phyloP scores from a whole-genome alignment of 2,329 filamentous ascomycete genomes.

The Ustilaginoidea virens region DNA sequence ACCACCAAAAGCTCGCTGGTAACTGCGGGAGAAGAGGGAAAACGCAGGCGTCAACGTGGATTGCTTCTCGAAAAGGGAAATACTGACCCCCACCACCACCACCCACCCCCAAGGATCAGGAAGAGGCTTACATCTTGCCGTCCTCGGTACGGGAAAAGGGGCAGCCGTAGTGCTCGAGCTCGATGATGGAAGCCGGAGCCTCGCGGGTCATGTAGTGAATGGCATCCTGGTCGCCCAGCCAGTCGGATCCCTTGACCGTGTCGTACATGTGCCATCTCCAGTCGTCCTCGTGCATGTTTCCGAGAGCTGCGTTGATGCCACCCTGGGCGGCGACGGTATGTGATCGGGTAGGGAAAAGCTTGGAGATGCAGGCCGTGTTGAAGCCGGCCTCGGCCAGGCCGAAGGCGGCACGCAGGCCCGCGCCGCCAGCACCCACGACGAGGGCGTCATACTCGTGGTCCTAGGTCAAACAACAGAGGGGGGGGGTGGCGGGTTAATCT shows the following conservation, averaged over 20 bases:
- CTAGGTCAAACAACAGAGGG: too few species aligned
- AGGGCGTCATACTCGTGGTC: slow-evolving; percentile 98
- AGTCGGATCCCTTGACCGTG: slow-evolving; percentile 94
- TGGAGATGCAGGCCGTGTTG: slow-evolving; percentile 78
- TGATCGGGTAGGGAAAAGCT: slow-evolving; percentile 73
- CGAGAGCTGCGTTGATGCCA: slow-evolving; percentile 76
- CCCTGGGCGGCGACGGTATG: slow-evolving; percentile 74
- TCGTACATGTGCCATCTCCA: slow-evolving; percentile 99
- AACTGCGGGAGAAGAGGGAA: slow-evolving; percentile 30
- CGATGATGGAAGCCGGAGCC: slow-evolving; percentile 78
- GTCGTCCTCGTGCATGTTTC: slow-evolving; percentile 96
- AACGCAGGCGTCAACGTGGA: too few species aligned
- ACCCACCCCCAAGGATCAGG: too few species aligned
- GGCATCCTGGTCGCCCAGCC: slow-evolving; percentile 92
- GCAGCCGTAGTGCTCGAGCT: slow-evolving; percentile 94
- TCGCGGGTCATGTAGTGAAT: slow-evolving; percentile 99
- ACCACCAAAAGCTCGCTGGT: slow-evolving; percentile 96
- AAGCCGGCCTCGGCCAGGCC: slow-evolving; percentile 78
- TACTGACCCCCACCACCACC: too few species aligned
- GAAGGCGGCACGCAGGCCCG: slow-evolving; percentile 70
- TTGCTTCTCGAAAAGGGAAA: too few species aligned
- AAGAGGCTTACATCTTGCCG: slow-evolving; percentile 74
- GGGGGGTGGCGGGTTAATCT: too few species aligned
- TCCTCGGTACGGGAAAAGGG: slow-evolving; percentile 94
- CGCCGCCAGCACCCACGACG: slow-evolving; percentile 74